A percentile compares a stretch with the other conserved stretches of the same genome.
These are phyloP conservation scores for Phaseolus coccineus DNA, from an alignment of 331 rosid species.

Conservation along the genomic window DNA sequence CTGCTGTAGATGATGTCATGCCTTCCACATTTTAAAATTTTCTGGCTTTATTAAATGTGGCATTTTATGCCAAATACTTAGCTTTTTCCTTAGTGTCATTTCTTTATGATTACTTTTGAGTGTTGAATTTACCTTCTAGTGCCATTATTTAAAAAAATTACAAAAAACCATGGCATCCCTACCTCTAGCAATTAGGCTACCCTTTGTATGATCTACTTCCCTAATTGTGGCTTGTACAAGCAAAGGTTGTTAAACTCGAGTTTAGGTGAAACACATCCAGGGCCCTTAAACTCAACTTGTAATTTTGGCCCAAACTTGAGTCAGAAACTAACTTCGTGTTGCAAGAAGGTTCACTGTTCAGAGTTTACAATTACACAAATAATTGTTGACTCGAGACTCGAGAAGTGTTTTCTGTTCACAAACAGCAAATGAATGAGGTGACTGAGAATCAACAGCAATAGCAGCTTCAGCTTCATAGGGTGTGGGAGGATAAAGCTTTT, in stretches of 20 bases:
- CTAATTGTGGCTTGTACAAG: not conserved
- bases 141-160: slow-evolving; percentile 5
- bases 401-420: too few species aligned
- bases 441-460: too few species aligned
- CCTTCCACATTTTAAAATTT: not conserved
- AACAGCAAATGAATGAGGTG: too few species aligned
- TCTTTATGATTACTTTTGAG: not conserved
- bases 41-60: not conserved
- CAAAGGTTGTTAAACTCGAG: not conserved
- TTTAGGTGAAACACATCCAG: too few species aligned
- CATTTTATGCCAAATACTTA: slow-evolving; percentile 29
- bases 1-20: slow-evolving; percentile 22
- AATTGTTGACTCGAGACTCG: too few species aligned
- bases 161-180: not conserved
- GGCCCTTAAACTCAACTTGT: too few species aligned
- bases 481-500: too few species aligned
- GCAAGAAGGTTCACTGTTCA: too few species aligned
- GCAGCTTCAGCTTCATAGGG: too few species aligned
- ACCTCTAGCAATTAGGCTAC: not conserved
- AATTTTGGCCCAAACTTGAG: too few species aligned
- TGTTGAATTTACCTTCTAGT: slow-evolving; percentile 19
- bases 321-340: not conserved
- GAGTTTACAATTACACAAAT: too few species aligned
- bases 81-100: slow-evolving; percentile 24
- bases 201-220: not conserved